These are phyloP conservation scores for Phyllosticta citrichinensis DNA, from an alignment of 2,329 filamentous ascomycete genomes.

Conservation along the genomic window DNA sequence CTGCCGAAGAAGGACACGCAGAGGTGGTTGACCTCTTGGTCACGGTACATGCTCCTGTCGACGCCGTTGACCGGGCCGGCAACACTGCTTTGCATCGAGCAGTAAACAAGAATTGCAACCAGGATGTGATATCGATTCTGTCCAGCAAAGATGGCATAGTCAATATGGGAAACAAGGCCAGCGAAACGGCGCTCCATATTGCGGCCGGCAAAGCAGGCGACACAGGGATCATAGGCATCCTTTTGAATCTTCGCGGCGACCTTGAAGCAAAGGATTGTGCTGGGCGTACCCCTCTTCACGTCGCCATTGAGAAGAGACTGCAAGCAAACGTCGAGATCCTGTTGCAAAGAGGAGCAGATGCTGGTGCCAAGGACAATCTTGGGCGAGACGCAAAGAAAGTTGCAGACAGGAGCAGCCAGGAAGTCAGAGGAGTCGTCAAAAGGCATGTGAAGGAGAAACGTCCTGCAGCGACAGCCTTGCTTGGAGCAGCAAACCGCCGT, in stretches of 20 bases:
- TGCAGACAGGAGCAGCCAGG: constrained; percentile 2
- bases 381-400: constrained; percentile 2
- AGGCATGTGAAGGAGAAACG: neutral
- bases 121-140: constrained; percentile 1
- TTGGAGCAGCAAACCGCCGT: neutral
- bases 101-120: constrained; percentile 1
- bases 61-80: constrained; percentile 3
- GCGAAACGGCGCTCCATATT: constrained; percentile 4
- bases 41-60: neutral
- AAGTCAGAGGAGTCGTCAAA: constrained; percentile 4
- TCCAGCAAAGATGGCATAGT: neutral
- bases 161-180: constrained; percentile 1
- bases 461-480: neutral
- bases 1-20: constrained; percentile 3
- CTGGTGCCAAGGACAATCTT: neutral
- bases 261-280: constrained; percentile 4
- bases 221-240: neutral
- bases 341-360: constrained; percentile 3
- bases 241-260: constrained; percentile 1
- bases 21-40: constrained; percentile 2
- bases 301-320: constrained; percentile 4
- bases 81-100: constrained; percentile 8
- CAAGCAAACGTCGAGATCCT: neutral
- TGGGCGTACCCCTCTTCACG: constrained; percentile 1
- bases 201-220: constrained; percentile 2